These are phyloP conservation scores for Kwoniella botswanensis DNA, from an alignment of 768 basidiomycete genomes.

Conservation along the genomic window DNA sequence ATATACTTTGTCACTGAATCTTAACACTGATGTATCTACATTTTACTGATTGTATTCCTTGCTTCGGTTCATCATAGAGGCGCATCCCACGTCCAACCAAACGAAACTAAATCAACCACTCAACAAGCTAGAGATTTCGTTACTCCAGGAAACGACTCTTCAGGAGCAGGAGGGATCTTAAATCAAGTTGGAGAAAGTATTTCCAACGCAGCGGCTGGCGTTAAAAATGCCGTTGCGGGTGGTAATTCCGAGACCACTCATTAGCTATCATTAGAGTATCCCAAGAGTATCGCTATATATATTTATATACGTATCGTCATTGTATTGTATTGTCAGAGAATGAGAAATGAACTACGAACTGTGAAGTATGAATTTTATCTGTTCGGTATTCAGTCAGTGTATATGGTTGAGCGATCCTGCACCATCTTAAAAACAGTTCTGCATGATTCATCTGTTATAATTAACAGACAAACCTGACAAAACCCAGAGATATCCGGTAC, in stretches of 20 bases:
- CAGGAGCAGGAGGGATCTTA: slow-evolving; percentile 14
- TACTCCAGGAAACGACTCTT: slow-evolving; percentile 30
- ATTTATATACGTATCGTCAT: too few relatives aligned
- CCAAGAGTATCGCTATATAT: too few relatives aligned
- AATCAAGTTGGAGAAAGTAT: slow-evolving; percentile 15
- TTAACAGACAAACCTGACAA: too few relatives aligned
- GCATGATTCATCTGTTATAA: too few relatives aligned
- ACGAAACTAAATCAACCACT: slow-evolving; percentile 24
- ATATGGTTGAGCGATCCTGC: too few relatives aligned
- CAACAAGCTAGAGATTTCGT: slow-evolving; percentile 22
- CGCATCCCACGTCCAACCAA: slow-evolving; percentile 28
- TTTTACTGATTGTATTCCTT: neutral
- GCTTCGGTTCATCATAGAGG: neutral
- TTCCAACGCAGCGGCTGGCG: slow-evolving; percentile 12
- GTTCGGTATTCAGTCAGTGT: too few relatives aligned
- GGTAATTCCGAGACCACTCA: neutral
- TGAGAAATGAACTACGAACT: too few relatives aligned
- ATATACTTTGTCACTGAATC: neutral
- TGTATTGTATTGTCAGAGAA: too few relatives aligned
- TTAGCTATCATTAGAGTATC: neutral
- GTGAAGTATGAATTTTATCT: too few relatives aligned
- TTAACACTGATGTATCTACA: neutral
- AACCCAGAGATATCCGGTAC: too few relatives aligned
- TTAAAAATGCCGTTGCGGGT: slow-evolving; percentile 23
- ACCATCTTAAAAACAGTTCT: too few relatives aligned